Base-by-base conservation (phyloP, 2,329 filamentous ascomycete species). In the Penicillium sp. region DNA sequence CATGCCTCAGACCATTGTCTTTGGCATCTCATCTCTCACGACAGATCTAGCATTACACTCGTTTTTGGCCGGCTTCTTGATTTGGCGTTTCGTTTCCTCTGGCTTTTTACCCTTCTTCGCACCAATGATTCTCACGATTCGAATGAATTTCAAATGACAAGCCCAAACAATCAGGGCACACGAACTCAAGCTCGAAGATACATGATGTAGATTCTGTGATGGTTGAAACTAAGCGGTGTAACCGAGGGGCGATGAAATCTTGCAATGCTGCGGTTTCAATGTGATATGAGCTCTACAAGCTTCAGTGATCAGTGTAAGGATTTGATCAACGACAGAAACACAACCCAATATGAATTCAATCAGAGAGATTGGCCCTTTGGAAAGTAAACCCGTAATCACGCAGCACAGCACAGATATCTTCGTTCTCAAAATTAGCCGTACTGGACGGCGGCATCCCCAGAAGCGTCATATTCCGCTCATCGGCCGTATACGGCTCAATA, bases 381-480 rank as follows among this genome's bases (percentile, higher is more conserved):
- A 68, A 69, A 3, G 66, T 69, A 55, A 62, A 69, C 38, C 67
- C 67, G 53, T 63, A 66, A n/a, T 66, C 59, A 43, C 61, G 59
- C 50, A 69, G 62, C 3, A 69, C 64, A 1, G 31, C 23, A 60
- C 67, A 69, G 48, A 62, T 61, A n/a, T 53, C 55, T 19, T 58
- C 49, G 4, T 57, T 4, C 3, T 51, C 58, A 0, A 64, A 62
- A 25, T 67, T 66, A 15, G 36, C 19, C n/a, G 47, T 53, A 33
- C 7, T 47, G 0, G 51, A 49, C 10, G 64, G 66, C 10, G 50
- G 57, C 49, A 64, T 59, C 0, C 58, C 63, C 21, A 69, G 17
- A 29, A 67, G 27, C n/a, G 59, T 59, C 13, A 68, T 33, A 2
- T 60, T 59, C 6, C 49, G 41, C 15, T 57, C 50, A 13, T 27